These are phyloP conservation scores for Flaveria floridana DNA, from an alignment of 140 eudicot species.

Conservation along the genomic window DNA sequence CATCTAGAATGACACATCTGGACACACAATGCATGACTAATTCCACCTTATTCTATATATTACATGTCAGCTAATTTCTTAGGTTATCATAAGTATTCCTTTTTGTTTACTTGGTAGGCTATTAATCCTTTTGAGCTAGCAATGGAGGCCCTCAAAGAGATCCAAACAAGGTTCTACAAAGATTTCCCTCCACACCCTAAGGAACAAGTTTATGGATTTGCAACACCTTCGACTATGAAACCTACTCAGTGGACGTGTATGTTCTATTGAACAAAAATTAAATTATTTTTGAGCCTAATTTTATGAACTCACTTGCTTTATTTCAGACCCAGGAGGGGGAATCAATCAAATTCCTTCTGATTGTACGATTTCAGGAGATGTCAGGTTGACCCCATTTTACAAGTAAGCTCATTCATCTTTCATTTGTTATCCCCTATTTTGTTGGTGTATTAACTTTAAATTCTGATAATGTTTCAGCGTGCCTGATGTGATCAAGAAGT, in stretches of 20 bases:
- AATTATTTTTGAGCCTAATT: not conserved
- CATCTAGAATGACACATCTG: too few relatives aligned
- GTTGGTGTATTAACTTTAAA: not conserved
- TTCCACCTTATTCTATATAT: too few relatives aligned
- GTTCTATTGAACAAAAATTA: constrained; percentile 33
- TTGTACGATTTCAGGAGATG: constrained; percentile 84
- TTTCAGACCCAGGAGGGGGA: constrained; percentile 92
- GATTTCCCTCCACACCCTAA: constrained; percentile 90
- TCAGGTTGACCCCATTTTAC: constrained; percentile 95
- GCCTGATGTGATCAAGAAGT: constrained; percentile 61
- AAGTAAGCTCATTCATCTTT: constrained; percentile 42
- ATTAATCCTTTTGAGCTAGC: constrained; percentile 86
- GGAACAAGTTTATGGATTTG: constrained; percentile 78
- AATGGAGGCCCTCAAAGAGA: constrained; percentile 84
- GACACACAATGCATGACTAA: too few relatives aligned
- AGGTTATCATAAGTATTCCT: not conserved
- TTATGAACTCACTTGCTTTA: not conserved
- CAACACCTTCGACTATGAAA: constrained; percentile 95
- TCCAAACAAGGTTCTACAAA: constrained; percentile 68
- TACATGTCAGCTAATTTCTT: too few relatives aligned
- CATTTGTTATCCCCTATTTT: not conserved
- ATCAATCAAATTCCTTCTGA: constrained; percentile 84
- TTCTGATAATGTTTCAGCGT: constrained; percentile 44
- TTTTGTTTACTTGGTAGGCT: constrained; percentile 45
- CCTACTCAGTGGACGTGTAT: constrained; percentile 93